Base-by-base conservation (phyloP, 352 stramenopile species). In the Phytophthora tentaculata region DNA sequence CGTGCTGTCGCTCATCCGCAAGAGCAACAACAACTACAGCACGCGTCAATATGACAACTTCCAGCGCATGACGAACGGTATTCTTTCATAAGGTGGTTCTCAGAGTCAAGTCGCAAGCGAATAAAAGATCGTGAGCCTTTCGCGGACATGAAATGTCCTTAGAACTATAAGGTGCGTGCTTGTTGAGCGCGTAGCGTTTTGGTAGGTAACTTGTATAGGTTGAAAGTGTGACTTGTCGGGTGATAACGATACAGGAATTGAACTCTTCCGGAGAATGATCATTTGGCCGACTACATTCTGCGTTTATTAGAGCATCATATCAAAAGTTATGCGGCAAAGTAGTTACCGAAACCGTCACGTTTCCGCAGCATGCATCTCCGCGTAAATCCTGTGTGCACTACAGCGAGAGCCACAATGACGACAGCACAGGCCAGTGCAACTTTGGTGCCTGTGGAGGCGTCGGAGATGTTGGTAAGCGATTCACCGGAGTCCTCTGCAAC, bases 11-110 rank as follows among this genome's bases (percentile, higher is more conserved):
- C 81, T 98, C 17, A 94, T 98, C 35, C 86, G 89, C 29, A 94
- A 96, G 67, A 97, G 89, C 74, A 96, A 98, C 72, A 92, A 89
- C 71, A 96, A 97, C 74, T 97, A 97, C 76, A 96, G 88, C 69
- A 97, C 92, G 43, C 82, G 87, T 20, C 92, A 97, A 71, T 98
- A 98, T 77, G 93, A 98, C 80, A 95, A 96, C 64, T 98, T 97
- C 75, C 93, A 98, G 84, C 92, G 90, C 69, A 95, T 97, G 78
- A 97, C 93, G 22, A 98, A 98, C 67, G 93, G 93, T 35, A 98
- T 98, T 67, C 68, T 97, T 60, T 80, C 90, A 9, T 97, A 91
- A 49, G 32, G 32, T 39, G 32, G 35, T 63, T 57, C 39, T 20
- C 23, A 47, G 35, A 35, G 3, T 67, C 47, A 58, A 65, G 26